Percentiles rank a stretch among this genome's conserved stretches.
Evolutionary conservation across 495 filamentous ascomycete genomes (phyloP).

Genomic region (Cercophora scortea): DNA sequence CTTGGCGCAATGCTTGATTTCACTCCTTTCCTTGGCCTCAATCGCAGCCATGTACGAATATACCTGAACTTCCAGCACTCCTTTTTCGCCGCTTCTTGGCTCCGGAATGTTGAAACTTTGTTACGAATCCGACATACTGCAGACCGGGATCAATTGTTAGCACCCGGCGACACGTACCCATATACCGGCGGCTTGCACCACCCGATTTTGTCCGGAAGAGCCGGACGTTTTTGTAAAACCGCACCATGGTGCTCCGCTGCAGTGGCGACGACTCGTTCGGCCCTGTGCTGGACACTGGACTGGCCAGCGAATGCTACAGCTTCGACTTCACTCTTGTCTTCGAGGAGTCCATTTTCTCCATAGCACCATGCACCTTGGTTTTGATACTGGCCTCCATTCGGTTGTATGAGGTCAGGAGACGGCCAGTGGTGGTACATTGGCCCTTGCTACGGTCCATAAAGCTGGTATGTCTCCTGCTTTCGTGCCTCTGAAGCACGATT

Average conservation of each 20-base stretch:
- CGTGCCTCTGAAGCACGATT: neutral
- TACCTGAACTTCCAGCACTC: too few relatives aligned
- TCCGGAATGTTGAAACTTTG: too few relatives aligned
- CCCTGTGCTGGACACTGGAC: neutral
- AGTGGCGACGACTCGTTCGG: slow-evolving; percentile 5
- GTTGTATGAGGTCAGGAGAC: neutral
- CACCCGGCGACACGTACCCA: too few relatives aligned
- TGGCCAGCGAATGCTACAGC: slow-evolving; percentile 1
- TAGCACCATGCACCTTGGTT: slow-evolving; percentile 4
- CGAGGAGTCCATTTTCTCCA: slow-evolving; percentile 8
- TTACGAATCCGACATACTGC: too few relatives aligned
- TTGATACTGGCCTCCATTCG: neutral
- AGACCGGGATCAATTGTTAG: too few relatives aligned
- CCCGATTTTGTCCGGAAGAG: neutral
- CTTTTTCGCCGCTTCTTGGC: too few relatives aligned
- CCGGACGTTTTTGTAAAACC: neutral
- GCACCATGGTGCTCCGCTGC: neutral
- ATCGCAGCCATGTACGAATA: too few relatives aligned
- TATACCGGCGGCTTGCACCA: too few relatives aligned
- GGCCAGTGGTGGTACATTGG: neutral
- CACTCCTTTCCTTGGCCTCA: too few relatives aligned
- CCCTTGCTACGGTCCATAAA: slow-evolving; percentile 4
- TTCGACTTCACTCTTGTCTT: slow-evolving; percentile 11
- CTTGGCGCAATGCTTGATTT: too few relatives aligned
- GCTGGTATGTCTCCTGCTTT: neutral